Percentiles rank a stretch among this genome's conserved stretches.
phyloP scores from a whole-genome alignment of 257 asterid species.

The Lantana camara region DNA sequence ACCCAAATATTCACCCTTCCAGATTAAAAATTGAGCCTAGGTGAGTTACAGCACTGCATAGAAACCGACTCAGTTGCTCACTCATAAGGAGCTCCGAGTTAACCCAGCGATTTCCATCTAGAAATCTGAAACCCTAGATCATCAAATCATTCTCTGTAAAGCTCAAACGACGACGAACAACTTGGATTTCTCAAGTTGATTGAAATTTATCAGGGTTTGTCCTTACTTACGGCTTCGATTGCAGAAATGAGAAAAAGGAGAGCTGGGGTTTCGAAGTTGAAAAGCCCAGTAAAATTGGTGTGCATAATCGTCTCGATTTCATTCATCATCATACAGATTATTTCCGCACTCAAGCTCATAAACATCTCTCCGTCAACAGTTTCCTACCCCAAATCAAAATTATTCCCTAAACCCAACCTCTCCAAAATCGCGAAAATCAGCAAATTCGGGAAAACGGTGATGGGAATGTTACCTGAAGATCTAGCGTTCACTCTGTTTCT shows the following conservation, averaged over 20 bases:
- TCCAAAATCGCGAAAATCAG: slow-evolving; percentile 37
- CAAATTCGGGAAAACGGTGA: slow-evolving; percentile 52
- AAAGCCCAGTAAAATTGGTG: slow-evolving; percentile 44
- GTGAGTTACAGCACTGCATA: not conserved
- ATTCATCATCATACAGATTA: slow-evolving; percentile 44
- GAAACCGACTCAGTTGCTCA: slow-evolving; percentile 9
- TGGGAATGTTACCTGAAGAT: slow-evolving; percentile 72
- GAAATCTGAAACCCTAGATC: not conserved
- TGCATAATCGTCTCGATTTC: slow-evolving; percentile 41
- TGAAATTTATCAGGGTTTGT: not conserved
- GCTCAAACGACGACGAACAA: not conserved
- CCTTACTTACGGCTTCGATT: not conserved
- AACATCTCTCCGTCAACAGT: slow-evolving; percentile 28
- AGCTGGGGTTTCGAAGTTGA: slow-evolving; percentile 19
- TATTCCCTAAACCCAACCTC: not conserved
- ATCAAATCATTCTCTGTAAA: not conserved
- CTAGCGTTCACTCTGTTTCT: slow-evolving; percentile 74
- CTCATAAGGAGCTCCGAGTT: slow-evolving; percentile 11
- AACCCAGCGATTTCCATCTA: slow-evolving; percentile 19
- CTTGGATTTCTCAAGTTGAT: not conserved
- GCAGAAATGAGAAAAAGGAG: slow-evolving; percentile 28
- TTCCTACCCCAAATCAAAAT: slow-evolving; percentile 20
- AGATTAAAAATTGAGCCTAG: not conserved
- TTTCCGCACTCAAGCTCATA: slow-evolving; percentile 47
- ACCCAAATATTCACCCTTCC: not conserved